These are phyloP conservation scores for Stephania cephalantha DNA, from an alignment of 164 flowering plant genomes.

Conservation along the genomic window DNA sequence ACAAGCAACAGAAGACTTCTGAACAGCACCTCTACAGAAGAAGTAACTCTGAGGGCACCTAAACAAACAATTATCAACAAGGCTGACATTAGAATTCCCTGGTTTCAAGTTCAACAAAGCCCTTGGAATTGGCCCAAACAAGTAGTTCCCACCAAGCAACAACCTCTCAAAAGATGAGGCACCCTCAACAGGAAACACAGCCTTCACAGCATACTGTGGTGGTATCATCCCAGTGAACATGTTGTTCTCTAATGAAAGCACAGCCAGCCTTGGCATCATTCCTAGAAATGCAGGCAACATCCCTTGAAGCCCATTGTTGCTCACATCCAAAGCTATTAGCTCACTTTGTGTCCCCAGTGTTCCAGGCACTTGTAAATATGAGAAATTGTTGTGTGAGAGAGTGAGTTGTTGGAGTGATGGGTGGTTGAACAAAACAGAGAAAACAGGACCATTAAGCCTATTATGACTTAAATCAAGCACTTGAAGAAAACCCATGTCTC, in stretches of 20 bases:
- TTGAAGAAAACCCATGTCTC: constrained; percentile 31
- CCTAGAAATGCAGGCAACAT: constrained; percentile 65
- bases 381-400: constrained; percentile 56
- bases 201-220: constrained; percentile 46
- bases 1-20: constrained; percentile 58
- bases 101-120: constrained; percentile 48
- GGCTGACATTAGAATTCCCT: constrained; percentile 46
- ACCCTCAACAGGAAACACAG: constrained; percentile 37
- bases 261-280: constrained; percentile 63
- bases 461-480: constrained; percentile 82
- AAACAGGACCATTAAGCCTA: constrained; percentile 53
- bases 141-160: constrained; percentile 68
- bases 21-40: constrained; percentile 78
- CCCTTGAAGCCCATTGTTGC: constrained; percentile 59
- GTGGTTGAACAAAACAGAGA: constrained; percentile 51
- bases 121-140: constrained; percentile 67
- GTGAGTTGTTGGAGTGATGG: constrained; percentile 79
- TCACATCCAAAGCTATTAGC: constrained; percentile 68
- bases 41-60: constrained; percentile 59
- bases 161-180: constrained; percentile 48
- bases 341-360: constrained; percentile 30
- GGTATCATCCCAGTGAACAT: constrained; percentile 72
- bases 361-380: constrained; percentile 32
- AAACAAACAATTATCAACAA: constrained; percentile 68
- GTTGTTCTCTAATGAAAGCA: constrained; percentile 72